These are phyloP conservation scores for Tympanopsis confertula DNA, from an alignment of 2,329 filamentous ascomycete species.

Conservation along the genomic window DNA sequence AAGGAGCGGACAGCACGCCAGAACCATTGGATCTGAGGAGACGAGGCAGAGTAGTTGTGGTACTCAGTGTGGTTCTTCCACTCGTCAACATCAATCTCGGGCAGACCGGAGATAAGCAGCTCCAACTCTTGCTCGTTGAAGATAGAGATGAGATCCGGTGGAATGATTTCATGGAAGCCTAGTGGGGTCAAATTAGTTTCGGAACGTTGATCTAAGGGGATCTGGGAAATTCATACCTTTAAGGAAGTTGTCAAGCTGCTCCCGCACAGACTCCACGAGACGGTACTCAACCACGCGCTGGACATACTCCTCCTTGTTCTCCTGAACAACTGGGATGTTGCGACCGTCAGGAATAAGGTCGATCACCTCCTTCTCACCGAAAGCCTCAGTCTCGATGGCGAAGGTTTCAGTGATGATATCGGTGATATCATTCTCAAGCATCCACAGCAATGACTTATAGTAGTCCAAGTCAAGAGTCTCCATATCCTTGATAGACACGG, in stretches of 20 bases:
- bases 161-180: conserved; percentile 97
- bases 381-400: conserved; percentile 84
- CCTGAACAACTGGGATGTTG: conserved; percentile 87
- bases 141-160: conserved; percentile 84
- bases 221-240: conserved; percentile 42
- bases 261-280: conserved; percentile 79
- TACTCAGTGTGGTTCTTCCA: conserved; percentile 99
- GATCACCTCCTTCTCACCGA: conserved; percentile 77
- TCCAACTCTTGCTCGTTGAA: conserved; percentile 98
- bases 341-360: conserved; percentile 80
- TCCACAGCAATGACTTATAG: conserved; percentile 97
- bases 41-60: conserved; percentile 90
- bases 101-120: conserved; percentile 87
- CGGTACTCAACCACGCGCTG: conserved; percentile 89
- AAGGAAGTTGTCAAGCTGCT: conserved; percentile 87
- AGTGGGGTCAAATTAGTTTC: conserved; percentile 2
- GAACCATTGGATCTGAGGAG: conserved; percentile 98
- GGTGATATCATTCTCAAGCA: conserved; percentile 95
- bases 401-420: conserved; percentile 96
- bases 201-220: not conserved
- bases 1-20: conserved; percentile 95
- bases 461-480: conserved; percentile 97
- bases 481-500: conserved; percentile 97
- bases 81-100: conserved; percentile 94
- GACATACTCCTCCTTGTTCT: conserved; percentile 98